Base-by-base conservation (phyloP, 305 asterid species). In the Striga hermonthica region DNA sequence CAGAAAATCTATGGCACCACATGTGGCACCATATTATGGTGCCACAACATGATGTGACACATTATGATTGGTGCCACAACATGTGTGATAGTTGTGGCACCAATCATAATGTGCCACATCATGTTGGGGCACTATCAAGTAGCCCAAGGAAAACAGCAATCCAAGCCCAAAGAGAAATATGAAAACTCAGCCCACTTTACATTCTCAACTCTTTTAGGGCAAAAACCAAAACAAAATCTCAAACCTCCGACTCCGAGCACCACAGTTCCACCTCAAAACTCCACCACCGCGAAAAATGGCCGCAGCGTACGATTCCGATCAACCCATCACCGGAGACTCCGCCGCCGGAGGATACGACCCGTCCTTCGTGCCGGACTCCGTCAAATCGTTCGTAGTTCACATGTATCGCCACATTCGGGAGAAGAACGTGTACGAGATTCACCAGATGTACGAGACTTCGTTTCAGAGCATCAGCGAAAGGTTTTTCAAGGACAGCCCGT, bases 371-470 rank as follows among this genome's bases (percentile, higher is more conserved):
- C 99, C 99, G 10, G 97, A 93, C 77, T 83, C 97, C 1, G 97
- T 93, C 68, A 90, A 77, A 35, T 79, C 97, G 4, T 93, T 93
- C 80, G 97, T 88, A 3, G 92, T 70, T 5, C 96, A 93, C 74
- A 78, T 90, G 73, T 93, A 93, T 80, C 80, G 99, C 60, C 88
- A 90, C 84, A 93, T 90, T 7, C 71, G 97, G 43, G 99, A 93
- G 84, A 93, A 90, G 73, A 93, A 90, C 36, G 99, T 88, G 9
- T 90, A 86, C 83, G 96, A 93, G 84, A 90, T 93, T 69, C 89
- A 88, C 74, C 97, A 86, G 79, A 93, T 88, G 99, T 93, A 90
- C 76, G 97, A 90, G 70, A 75, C 80, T 0, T 84, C 97, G 63
- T 90, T 88, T 62, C 96, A 88, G 72, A 86, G 86, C 76, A 77